A percentile compares a stretch with the other conserved stretches of the same genome.
phyloP scores from a whole-genome alignment of 805 yeast genomes.

The Yamadazyma philogaea region DNA sequence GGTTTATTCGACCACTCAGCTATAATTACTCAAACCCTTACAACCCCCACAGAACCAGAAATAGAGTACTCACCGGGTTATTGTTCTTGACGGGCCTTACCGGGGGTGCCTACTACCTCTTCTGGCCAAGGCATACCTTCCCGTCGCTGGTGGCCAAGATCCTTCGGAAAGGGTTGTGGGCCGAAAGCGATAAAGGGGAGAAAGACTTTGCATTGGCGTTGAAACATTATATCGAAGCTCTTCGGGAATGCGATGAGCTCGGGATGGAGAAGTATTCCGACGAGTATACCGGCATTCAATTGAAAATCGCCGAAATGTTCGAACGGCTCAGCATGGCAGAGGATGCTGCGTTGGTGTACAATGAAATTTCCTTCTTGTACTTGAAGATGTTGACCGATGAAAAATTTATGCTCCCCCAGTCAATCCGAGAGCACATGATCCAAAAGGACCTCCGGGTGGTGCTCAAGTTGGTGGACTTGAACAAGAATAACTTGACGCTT shows the following conservation, averaged over 20 bases:
- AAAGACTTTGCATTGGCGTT: conserved; percentile 67
- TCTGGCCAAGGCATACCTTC: conserved; percentile 68
- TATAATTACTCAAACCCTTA: conserved; percentile 14
- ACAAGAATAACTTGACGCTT: conserved; percentile 43
- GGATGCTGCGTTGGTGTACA: conserved; percentile 66
- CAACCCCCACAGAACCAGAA: conserved; percentile 5
- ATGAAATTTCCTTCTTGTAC: conserved; percentile 61
- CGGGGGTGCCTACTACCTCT: conserved; percentile 31
- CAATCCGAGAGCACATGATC: conserved; percentile 53
- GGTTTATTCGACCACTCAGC: too few relatives aligned
- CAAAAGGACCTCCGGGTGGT: conserved; percentile 70
- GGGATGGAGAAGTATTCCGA: conserved; percentile 60
- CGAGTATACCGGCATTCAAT: conserved; percentile 86
- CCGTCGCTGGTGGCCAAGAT: conserved; percentile 68
- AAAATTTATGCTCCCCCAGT: conserved; percentile 8
- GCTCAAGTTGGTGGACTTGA: conserved; percentile 61
- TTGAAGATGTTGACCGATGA: conserved; percentile 47
- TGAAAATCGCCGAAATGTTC: conserved; percentile 84
- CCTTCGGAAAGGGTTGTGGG: conserved; percentile 76
- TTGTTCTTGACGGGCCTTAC: neutral
- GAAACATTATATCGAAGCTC: conserved; percentile 68
- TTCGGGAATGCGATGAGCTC: conserved; percentile 56
- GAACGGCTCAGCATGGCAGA: conserved; percentile 60
- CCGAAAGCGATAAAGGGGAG: conserved; percentile 68
- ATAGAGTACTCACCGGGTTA: neutral